A percentile compares a stretch with the other conserved stretches of the same genome.
These are phyloP conservation scores for Talaromyces pinophilus DNA, from an alignment of 2,329 filamentous ascomycete genomes.

Conservation along the genomic window DNA sequence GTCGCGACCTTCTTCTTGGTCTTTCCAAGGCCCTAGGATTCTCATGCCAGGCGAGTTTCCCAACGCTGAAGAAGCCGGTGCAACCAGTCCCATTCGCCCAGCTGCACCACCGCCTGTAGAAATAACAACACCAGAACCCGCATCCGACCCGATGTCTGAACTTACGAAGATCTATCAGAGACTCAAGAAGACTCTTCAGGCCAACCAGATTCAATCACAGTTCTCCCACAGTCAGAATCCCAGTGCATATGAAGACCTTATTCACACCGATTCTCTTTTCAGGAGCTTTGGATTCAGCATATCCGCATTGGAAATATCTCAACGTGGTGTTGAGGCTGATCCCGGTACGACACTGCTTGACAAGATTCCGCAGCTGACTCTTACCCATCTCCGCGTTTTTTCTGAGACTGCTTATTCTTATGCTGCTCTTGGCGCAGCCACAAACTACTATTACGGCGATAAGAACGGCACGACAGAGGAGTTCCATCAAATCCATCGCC, in stretches of 20 bases:
- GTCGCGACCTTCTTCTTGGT: slow-evolving; percentile 33
- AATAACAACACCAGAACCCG: slow-evolving; percentile 25
- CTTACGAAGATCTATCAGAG: slow-evolving; percentile 59
- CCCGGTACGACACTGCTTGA: slow-evolving; percentile 75
- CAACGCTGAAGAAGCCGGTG: slow-evolving; percentile 35
- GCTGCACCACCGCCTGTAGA: slow-evolving; percentile 19
- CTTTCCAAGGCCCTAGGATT: slow-evolving; percentile 30
- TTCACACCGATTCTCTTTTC: slow-evolving; percentile 48
- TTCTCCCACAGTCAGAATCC: slow-evolving; percentile 48
- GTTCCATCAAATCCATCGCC: slow-evolving; percentile 66
- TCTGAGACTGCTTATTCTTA: slow-evolving; percentile 88
- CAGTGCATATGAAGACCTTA: slow-evolving; percentile 49
- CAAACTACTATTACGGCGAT: slow-evolving; percentile 53
- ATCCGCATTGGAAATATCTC: slow-evolving; percentile 84
- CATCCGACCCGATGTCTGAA: slow-evolving; percentile 46
- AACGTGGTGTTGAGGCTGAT: slow-evolving; percentile 77
- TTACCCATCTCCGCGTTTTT: slow-evolving; percentile 85
- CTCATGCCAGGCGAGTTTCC: slow-evolving; percentile 45
- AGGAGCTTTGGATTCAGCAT: slow-evolving; percentile 76
- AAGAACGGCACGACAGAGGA: slow-evolving; percentile 61
- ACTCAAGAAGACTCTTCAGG: slow-evolving; percentile 56
- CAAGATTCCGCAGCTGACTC: slow-evolving; percentile 76
- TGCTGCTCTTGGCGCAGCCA: slow-evolving; percentile 71
- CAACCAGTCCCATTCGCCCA: slow-evolving; percentile 37
- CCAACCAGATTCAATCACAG: slow-evolving; percentile 52